These are phyloP conservation scores for Magnolia sinica DNA, from an alignment of 164 flowering plant genomes.

Conservation along the genomic window DNA sequence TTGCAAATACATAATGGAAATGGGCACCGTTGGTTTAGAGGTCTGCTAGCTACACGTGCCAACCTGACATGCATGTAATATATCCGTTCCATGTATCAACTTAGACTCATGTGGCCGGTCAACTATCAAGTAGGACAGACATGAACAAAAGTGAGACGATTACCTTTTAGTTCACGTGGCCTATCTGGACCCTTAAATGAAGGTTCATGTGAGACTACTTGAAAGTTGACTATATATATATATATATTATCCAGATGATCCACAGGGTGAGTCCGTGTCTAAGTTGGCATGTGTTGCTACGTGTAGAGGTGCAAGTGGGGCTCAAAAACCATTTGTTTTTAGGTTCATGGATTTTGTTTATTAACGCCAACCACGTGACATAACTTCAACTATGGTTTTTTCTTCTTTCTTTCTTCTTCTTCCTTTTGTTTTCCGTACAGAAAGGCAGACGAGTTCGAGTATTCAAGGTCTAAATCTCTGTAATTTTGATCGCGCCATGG, in stretches of 20 bases:
- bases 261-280: neutral
- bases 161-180: neutral
- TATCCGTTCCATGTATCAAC: too few species aligned
- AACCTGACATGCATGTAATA: too few species aligned
- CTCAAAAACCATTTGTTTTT: neutral
- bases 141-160: neutral
- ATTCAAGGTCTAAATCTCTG: conserved; percentile 59
- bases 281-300: neutral
- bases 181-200: neutral
- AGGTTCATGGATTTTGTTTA: neutral
- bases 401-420: neutral
- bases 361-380: neutral
- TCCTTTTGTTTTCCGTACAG: conserved; percentile 34
- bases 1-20: neutral
- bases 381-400: neutral
- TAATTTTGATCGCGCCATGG: conserved; percentile 46
- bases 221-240: neutral
- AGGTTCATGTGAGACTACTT: neutral
- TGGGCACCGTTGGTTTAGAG: too few species aligned
- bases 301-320: neutral
- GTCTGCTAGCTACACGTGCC: too few species aligned
- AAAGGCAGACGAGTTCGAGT: conserved; percentile 43
- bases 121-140: too few species aligned
- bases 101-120: too few species aligned
- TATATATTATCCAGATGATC: neutral